Base-by-base conservation (phyloP, 2,329 filamentous ascomycete genomes). In the Berkeleyomyces rouxiae region DNA sequence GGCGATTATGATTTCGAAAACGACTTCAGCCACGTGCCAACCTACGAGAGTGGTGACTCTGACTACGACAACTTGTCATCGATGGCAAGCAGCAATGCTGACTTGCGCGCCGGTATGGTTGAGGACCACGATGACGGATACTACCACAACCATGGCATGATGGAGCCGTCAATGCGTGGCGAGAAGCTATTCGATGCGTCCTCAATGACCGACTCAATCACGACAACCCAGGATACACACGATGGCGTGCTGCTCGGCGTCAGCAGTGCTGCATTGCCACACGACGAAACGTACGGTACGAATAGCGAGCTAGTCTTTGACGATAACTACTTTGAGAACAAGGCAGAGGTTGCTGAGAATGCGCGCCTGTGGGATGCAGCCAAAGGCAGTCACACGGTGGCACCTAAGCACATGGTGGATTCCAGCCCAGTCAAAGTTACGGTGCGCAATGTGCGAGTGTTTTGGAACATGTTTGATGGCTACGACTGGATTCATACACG, bases 381-480 rank as follows among this genome's bases (percentile, higher is more conserved):
- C 1, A 84, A 82, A 67, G 91, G 92, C 68, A 83, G 81, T 1
- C 93, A 93, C 68, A 85, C 87, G 61, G 76, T 79, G 49, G 79
- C 82, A 0, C 84, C 86, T 51, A 78, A 82, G 59, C 72, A 75
- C 7, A 83, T 85, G 65, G 76, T 85, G 7, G 78, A 79, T 46
- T 78, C 78, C 61, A 88, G 86, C 66, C 89, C 92, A 4, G 74
- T 99, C 11, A 85, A 84, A 66, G 78, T 96, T 2, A 83, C 84
- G 4, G 80, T 97, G 13, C 85, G 88, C 36, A 90, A 96, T 70
- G 85, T 96, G 4, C 90, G 97, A 70, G 77, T 96, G 60, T 96
- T 97, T 65, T 99, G 93, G 93, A 95, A 99, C 70, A 77, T 99
- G 0, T 96, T 93, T 72, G 93, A 99, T 75, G 93, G 93, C 1